Percentiles rank a stretch among this genome's conserved stretches.
Evolutionary conservation across 1,139 yeast genomes (phyloP).

Genomic region (Blastobotrys elegans): DNA sequence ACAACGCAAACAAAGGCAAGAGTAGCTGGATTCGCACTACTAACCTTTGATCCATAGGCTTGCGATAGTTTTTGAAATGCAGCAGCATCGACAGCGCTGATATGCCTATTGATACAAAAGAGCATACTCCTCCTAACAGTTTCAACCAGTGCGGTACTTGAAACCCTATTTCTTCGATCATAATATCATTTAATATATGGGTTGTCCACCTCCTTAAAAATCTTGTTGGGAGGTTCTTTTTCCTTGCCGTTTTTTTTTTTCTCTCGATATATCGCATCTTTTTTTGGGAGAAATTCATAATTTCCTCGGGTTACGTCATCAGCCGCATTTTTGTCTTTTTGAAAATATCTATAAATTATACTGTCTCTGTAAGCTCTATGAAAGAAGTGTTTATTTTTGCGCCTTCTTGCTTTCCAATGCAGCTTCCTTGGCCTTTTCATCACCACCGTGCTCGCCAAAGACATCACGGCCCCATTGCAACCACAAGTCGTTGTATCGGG

Average conservation of each 20-base stretch:
- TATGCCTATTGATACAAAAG: conserved; percentile 36
- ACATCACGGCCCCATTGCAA: conserved; percentile 22
- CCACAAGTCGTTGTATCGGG: conserved; percentile 43
- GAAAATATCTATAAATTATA: no score
- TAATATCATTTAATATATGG: conserved; percentile 1
- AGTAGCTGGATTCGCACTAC: conserved; percentile 71
- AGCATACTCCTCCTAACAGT: conserved; percentile 19
- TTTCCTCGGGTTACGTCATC: no score
- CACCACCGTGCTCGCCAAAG: conserved; percentile 50
- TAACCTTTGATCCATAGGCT: conserved; percentile 82
- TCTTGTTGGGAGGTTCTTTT: neutral
- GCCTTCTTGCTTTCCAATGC: conserved; percentile 28
- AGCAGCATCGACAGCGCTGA: conserved; percentile 45
- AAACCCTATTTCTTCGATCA: conserved; percentile 4
- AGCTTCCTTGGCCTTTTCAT: conserved; percentile 53
- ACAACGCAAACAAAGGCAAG: conserved; percentile 49
- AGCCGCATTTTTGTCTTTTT: no score
- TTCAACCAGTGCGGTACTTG: conserved; percentile 10
- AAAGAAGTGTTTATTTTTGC: neutral
- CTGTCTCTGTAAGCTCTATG: no score
- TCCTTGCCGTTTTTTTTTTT: neutral
- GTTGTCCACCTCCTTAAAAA: no score
- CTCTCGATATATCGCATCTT: neutral
- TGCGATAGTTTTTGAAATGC: conserved; percentile 69
- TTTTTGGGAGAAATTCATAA: no score